Base-by-base conservation (phyloP, 2,329 filamentous ascomycete species). In the Seiridium cupressi region DNA sequence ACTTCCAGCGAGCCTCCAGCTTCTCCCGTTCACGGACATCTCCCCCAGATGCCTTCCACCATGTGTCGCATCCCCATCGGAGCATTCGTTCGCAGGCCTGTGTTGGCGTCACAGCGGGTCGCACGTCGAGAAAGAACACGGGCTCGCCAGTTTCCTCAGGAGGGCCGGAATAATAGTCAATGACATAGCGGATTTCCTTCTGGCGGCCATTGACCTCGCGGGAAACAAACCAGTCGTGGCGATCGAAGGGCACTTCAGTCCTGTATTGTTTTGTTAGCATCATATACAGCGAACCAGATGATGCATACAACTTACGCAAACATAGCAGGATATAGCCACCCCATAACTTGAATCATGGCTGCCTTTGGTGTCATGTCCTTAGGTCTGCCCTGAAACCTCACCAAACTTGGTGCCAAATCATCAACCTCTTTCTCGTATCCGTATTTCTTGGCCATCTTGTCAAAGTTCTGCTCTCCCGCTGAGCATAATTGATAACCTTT, bases 141-240 rank as follows among this genome's bases (percentile, higher is more conserved):
- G 95, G 94, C 72, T 97, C 92, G 38, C 93, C 95, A 0, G 86
- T 91, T 2, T 89, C 86, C 70, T 96, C 92, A 1, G 90, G 89
- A 32, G 89, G 88, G 5, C 88, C 94, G 40, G 90, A 89, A 76
- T 98, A 98, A 77, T 97, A 98, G 75, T 99, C 95, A 73, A 99
- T 99, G 59, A 99, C 87, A 74, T 99, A 99, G 69, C 95, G 87
- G 51, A 97, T 81, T 79, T 97, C 89, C 72, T 89, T 89, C 68
- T 80, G 82, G 61, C 88, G 73, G 35, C 91, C 91, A 58, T 88
- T 81, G 54, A 84, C 76, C 40, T 89, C 84, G 63, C 95, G 84
- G 65, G 91, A 84, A 47, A 99, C 91, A 72, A 89, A 98, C 95
- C 95, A 99, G 74, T 99, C 95, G 73, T 99, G 95, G 63, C 95